A percentile compares a stretch with the other conserved stretches of the same genome.
Evolutionary conservation across 495 filamentous ascomycete genomes (phyloP).

Genomic region (Aspergillus sclerotiicarbonarius): DNA sequence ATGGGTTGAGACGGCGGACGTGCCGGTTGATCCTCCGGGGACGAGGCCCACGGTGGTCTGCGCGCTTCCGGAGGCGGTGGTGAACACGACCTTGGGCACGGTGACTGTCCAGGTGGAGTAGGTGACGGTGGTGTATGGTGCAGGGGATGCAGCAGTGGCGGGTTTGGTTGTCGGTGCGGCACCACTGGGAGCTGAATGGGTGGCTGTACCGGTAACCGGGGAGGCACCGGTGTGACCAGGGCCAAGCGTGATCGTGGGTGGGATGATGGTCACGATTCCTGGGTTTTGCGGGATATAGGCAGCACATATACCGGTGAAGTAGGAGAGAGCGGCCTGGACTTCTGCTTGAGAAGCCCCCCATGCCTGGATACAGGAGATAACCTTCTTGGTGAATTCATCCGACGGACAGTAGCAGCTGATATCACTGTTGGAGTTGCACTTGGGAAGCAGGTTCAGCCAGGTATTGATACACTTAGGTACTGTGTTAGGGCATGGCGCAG

Average conservation of each 20-base stretch:
- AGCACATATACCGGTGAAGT: constrained; percentile 91
- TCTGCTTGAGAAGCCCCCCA: constrained; percentile 67
- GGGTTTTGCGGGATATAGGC: constrained; percentile 73
- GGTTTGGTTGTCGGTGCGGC: too few species aligned
- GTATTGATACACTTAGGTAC: constrained; percentile 93
- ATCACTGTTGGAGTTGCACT: constrained; percentile 84
- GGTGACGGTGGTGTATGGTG: constrained; percentile 62
- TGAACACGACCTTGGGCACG: constrained; percentile 74
- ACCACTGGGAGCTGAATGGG: too few species aligned
- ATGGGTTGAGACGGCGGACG: constrained; percentile 1
- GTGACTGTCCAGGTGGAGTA: constrained; percentile 62
- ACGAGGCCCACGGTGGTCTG: constrained; percentile 25
- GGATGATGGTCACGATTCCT: constrained; percentile 73
- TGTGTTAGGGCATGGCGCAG: constrained; percentile 60
- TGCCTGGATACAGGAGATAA: constrained; percentile 77
- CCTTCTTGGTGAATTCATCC: constrained; percentile 69
- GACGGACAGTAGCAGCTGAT: constrained; percentile 83
- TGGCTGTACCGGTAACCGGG: constrained; percentile 35
- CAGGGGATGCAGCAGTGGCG: constrained; percentile 36
- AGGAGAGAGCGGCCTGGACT: constrained; percentile 69
- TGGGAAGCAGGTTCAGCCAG: constrained; percentile 66
- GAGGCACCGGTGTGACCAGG: constrained; percentile 22
- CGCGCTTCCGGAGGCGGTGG: constrained; percentile 46
- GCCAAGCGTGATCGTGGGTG: constrained; percentile 57
- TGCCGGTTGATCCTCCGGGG: constrained; percentile 18